Base-by-base conservation (phyloP, 768 basidiomycete genomes). In the Russula dissimulans region DNA sequence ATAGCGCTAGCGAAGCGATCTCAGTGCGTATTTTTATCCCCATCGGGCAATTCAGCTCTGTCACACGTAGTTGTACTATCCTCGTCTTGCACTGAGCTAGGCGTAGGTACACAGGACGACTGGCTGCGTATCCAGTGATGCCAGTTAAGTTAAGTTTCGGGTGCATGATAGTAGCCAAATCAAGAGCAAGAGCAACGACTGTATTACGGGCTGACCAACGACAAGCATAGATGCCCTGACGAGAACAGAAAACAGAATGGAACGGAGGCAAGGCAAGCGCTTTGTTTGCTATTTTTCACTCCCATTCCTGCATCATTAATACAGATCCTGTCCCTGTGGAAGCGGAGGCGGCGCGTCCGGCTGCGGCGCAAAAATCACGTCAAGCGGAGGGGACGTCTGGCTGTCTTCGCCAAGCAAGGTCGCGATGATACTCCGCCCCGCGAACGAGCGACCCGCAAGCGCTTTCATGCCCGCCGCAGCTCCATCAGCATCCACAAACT, bases 371-470 rank as follows among this genome's bases (percentile, higher is more conserved):
- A 91, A 91, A 67, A 91, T 90, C 52, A 91, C 71, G 69, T 83
- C 82, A 34, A 91, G 78, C 42, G 90, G 89, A 18, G 89, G 90
- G 5, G 90, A 87, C 26, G 87, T 89, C 73, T 87, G 85, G 69
- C 89, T 91, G 66, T 91, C 87, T 66, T 92, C 89, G 67, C 80
- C 83, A 32, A 93, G 76, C 60, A 92, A 73, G 22, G 91, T 93
- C 14, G 91, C 89, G 66, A 93, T 87, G 66, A 93, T 93, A 51
- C 88, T 89, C 63, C 91, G 77, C 2, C 91, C 91, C 50, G 86
- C 89, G 61, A 93, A 93, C 42, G 87, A 87, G 46, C 91, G 80
- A 39, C 95, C 97, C 34, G 95, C 97, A 60, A 99, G 79, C 43
- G 85, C 82, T 71, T 89, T 88, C 71, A 98, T 79, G 26, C 89